These are phyloP conservation scores for Suillus bovinus DNA, from an alignment of 768 basidiomycete genomes.

Conservation along the genomic window DNA sequence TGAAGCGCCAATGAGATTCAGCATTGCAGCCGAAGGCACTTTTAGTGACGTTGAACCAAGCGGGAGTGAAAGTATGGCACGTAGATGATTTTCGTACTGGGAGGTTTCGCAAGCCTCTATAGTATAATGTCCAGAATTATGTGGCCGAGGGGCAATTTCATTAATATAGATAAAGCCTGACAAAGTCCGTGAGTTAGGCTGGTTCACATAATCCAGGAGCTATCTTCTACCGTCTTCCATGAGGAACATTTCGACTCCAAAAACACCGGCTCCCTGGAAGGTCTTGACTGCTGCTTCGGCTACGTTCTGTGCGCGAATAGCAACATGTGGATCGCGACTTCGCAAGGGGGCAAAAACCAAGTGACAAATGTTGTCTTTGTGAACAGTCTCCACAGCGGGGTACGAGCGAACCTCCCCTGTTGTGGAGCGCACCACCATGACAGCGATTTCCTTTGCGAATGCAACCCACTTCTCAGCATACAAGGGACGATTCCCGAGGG, in stretches of 20 bases:
- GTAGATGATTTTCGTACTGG: conserved; percentile 97
- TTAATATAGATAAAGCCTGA: conserved; percentile 82
- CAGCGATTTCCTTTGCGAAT: conserved; percentile 88
- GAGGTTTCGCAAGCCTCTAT: conserved; percentile 97
- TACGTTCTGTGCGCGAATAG: conserved; percentile 59
- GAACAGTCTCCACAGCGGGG: conserved; percentile 92
- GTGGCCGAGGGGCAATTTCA: conserved; percentile 97
- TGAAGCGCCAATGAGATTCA: conserved; percentile 91
- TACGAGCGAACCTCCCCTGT: conserved; percentile 79
- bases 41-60: conserved; percentile 87
- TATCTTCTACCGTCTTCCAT: conserved; percentile 70
- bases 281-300: conserved; percentile 82
- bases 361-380: conserved; percentile 92
- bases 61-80: conserved; percentile 87
- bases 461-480: conserved; percentile 96
- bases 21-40: conserved; percentile 86
- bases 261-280: conserved; percentile 88
- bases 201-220: neutral
- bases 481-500: conserved; percentile 66
- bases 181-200: neutral
- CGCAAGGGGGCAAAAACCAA: conserved; percentile 89
- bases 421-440: conserved; percentile 90
- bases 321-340: conserved; percentile 52
- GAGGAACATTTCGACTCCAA: conserved; percentile 98
- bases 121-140: conserved; percentile 98